Evolutionary conservation across 2,329 filamentous ascomycete genomes (phyloP), one percentile per base, ranked within the genome.

Genomic region (Fusarium solani-melongenae): DNA sequence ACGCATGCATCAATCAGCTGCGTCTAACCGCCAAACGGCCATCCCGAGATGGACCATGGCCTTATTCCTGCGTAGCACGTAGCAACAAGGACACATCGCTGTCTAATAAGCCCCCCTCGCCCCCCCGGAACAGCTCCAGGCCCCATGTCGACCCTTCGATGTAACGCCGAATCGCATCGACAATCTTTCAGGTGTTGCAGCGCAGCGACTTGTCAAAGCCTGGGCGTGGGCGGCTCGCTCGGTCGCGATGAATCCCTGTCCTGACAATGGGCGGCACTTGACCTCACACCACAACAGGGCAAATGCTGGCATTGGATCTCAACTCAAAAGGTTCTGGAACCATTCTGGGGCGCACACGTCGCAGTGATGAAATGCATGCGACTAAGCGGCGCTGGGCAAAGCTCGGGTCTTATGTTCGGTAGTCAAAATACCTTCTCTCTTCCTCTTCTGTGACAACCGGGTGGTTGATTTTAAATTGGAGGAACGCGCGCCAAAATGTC

Each of bases 111-210:
- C 41, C 41, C 60, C 34, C 41, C 15, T 15, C 14, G 14, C 41
- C 41, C 7, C 31, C 61, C 58, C 66, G 67, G 64, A 66, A 44
- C 15, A 63, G n/a, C 44, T 55, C 57, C 59, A 24, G 61, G 41
- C 44, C 60, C 66, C 72, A 63, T 63, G 62, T 49, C 64, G 29
- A 51, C 38, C 41, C 38, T 22, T 65, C 60, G 55, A 76, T 70
- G 76, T 67, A 75, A 72, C 75, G 62, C 65, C 73, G 67, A 78
- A 75, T 76, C 71, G 71, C 73, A 75, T 72, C 67, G 70, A 72
- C 57, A 72, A 78, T 77, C 71, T 75, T 73, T 57, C 33, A 59
- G 64, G 63, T 56, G 64, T 71, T 66, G 64, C 64, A 76, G 59
- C 71, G 31, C 62, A 39, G 38, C 67, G 60, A 58, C 70, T 51